These are phyloP conservation scores for Metrosideros polymorpha DNA, from an alignment of 441 rosid genomes.

Conservation along the genomic window DNA sequence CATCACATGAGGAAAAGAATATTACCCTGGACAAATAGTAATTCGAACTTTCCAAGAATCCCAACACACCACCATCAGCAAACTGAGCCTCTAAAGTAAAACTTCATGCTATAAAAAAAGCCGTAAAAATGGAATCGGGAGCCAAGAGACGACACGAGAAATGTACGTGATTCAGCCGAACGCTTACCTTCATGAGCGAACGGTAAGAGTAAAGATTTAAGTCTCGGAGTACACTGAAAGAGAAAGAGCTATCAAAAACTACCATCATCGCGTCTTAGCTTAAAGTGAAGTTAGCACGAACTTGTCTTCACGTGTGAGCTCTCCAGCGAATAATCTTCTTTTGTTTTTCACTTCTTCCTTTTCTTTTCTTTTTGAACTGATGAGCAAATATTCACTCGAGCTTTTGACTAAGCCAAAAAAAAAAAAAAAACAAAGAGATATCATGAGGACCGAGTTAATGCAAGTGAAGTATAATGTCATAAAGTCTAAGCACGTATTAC, in stretches of 20 bases:
- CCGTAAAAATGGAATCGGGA: fast-evolving
- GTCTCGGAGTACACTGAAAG: neutral
- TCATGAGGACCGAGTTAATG: fast-evolving
- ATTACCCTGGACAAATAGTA: no score
- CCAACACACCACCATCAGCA: neutral
- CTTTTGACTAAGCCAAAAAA: no score
- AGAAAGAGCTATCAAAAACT: neutral
- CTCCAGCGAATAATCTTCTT: neutral
- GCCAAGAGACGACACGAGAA: neutral
- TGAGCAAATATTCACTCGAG: neutral
- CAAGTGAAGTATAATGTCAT: neutral
- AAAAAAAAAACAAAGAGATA: no score
- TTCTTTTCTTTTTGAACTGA: fast-evolving
- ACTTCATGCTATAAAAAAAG: neutral
- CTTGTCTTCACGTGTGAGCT: neutral
- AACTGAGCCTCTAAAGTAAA: fast-evolving
- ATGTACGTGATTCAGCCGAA: neutral
- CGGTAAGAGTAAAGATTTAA: neutral
- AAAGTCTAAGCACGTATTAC: fast-evolving
- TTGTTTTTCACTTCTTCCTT: neutral
- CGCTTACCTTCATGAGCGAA: neutral
- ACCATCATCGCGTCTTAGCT: neutral
- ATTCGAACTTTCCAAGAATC: no score
- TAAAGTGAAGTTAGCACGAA: neutral
- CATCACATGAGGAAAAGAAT: no score